These are phyloP conservation scores for Dentipellis fragilis DNA, from an alignment of 768 basidiomycete genomes.

Conservation along the genomic window DNA sequence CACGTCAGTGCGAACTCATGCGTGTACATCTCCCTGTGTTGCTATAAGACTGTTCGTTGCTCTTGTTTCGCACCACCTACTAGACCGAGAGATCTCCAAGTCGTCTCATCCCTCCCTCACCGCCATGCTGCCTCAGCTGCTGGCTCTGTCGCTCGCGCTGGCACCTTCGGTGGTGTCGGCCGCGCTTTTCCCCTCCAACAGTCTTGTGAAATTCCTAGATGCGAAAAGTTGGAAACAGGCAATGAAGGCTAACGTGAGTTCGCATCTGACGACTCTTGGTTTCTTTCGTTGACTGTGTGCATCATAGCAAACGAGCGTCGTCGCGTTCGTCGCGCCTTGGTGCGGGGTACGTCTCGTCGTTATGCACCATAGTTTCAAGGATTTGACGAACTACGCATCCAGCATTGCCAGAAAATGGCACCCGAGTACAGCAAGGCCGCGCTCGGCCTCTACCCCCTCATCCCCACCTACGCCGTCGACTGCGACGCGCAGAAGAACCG, in stretches of 20 bases:
- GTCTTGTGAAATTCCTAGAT: constrained; percentile 63
- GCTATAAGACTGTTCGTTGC: background rate
- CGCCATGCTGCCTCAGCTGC: constrained; percentile 23
- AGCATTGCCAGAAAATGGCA: constrained; percentile 81
- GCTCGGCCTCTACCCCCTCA: constrained; percentile 62
- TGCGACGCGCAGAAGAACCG: constrained; percentile 73
- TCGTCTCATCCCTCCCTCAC: background rate
- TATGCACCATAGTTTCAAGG: background rate
- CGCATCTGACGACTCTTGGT: background rate
- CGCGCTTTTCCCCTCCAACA: constrained; percentile 31
- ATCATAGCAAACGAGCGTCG: constrained; percentile 57
- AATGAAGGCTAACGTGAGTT: constrained; percentile 67
- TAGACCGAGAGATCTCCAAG: too few species aligned
- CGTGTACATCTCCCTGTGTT: background rate
- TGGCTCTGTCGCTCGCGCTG: constrained; percentile 26
- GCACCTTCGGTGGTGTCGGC: constrained; percentile 41
- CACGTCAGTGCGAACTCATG: background rate
- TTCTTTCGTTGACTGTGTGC: background rate
- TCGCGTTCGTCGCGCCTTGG: constrained; percentile 95
- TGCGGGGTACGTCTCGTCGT: constrained; percentile 52
- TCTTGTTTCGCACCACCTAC: background rate
- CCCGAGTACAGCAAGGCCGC: constrained; percentile 85
- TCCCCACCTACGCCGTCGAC: constrained; percentile 89
- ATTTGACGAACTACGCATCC: constrained; percentile 1
- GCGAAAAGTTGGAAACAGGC: constrained; percentile 57